These are phyloP conservation scores for Fraxinus latifolia DNA, from an alignment of 305 asterid species.

Conservation along the genomic window DNA sequence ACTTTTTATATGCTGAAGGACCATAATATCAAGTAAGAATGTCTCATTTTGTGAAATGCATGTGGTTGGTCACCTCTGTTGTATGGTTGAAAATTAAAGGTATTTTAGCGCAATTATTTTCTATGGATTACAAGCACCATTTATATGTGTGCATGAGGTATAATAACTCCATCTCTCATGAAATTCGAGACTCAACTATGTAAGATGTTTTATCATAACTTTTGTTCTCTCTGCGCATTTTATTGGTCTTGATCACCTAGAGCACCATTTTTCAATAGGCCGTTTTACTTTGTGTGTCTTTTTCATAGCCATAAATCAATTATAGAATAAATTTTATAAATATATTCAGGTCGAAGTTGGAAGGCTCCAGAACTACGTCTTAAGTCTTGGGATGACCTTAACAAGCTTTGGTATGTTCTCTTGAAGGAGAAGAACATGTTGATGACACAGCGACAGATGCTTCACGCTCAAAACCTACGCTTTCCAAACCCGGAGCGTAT, in stretches of 20 bases:
- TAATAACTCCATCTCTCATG: not conserved
- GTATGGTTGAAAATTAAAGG: not conserved
- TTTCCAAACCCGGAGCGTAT: conserved; percentile 81
- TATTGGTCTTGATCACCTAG: not conserved
- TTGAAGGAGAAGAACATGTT: conserved; percentile 90
- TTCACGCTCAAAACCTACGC: conserved; percentile 72
- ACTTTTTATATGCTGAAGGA: not conserved
- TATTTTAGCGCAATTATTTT: not conserved
- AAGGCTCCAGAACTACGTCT: conserved; percentile 91
- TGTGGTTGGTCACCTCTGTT: not conserved
- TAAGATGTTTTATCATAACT: not conserved
- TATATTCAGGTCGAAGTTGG: conserved; percentile 73
- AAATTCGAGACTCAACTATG: not conserved
- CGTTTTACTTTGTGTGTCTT: not conserved
- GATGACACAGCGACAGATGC: conserved; percentile 94
- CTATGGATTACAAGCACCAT: not conserved
- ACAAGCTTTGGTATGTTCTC: conserved; percentile 85
- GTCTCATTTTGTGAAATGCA: not conserved
- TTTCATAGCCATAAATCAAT: not conserved
- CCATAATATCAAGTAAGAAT: not conserved
- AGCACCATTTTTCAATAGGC: not conserved
- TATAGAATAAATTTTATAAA: not conserved
- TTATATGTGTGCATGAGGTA: not conserved
- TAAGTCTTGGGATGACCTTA: conserved; percentile 97
- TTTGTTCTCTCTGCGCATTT: not conserved